A percentile compares a stretch with the other conserved stretches of the same genome.
Evolutionary conservation across 2,329 filamentous ascomycete genomes (phyloP).

Genomic region (Dothidotthia symphoricarpi): DNA sequence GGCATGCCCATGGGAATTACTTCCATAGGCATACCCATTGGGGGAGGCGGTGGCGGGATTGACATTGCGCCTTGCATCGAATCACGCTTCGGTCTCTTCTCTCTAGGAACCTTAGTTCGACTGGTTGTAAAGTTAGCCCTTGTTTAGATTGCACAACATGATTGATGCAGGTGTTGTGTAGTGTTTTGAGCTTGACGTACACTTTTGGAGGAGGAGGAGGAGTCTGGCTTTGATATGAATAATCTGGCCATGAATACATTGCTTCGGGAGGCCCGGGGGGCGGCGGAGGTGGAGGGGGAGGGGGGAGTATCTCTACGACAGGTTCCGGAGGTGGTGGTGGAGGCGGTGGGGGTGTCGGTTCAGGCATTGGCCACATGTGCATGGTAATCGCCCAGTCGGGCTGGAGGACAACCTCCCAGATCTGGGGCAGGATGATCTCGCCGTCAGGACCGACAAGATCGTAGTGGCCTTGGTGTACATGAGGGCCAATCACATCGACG

Average conservation of each 20-base stretch:
- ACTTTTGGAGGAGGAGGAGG: no score
- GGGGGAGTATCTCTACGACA: constrained; percentile 6
- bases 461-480: constrained; percentile 49
- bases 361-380: constrained; percentile 51
- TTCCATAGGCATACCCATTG: no score
- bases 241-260: no score
- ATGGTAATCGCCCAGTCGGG: constrained; percentile 51
- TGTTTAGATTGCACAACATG: no score
- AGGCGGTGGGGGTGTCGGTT: constrained; percentile 21
- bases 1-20: no score
- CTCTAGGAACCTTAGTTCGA: background rate
- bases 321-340: constrained; percentile 16
- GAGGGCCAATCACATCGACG: constrained; percentile 47
- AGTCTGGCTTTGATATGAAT: constrained; percentile 11
- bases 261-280: constrained; percentile 11
- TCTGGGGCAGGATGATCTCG: constrained; percentile 51
- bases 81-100: constrained; percentile 17
- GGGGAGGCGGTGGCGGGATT: constrained; percentile 7
- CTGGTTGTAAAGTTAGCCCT: no score
- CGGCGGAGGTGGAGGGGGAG: constrained; percentile 14
- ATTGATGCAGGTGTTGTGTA: no score
- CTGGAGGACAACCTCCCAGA: constrained; percentile 51
- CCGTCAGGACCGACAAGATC: constrained; percentile 50
- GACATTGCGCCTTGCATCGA: background rate
- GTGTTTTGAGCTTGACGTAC: no score